Percentiles rank a stretch among this genome's conserved stretches.
phyloP scores from a whole-genome alignment of 2,329 filamentous ascomycete species.

The Cyphellophora europaea region DNA sequence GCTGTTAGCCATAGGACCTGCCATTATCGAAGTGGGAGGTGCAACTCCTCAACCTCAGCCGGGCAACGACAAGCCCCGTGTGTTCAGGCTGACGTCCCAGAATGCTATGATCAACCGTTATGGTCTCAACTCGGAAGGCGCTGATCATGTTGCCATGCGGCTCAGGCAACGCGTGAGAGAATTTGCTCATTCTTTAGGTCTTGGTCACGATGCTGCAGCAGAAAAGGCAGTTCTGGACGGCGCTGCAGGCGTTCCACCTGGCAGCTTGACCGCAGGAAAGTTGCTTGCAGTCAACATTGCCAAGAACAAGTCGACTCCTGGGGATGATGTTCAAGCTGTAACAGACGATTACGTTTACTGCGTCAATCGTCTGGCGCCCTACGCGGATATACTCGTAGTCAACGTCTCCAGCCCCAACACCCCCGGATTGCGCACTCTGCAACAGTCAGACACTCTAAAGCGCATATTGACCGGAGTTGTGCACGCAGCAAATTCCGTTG shows the following conservation, averaged over 20 bases:
- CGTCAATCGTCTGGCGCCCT: constrained; percentile 70
- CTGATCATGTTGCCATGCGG: constrained; percentile 72
- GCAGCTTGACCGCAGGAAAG: constrained; percentile 66
- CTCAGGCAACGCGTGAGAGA: constrained; percentile 68
- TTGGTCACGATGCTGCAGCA: constrained; percentile 52
- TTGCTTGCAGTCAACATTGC: constrained; percentile 86
- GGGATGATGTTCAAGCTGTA: constrained; percentile 74
- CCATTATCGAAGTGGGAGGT: constrained; percentile 85
- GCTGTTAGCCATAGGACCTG: constrained; percentile 74
- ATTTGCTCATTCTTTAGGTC: constrained; percentile 63
- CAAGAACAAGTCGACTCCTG: constrained; percentile 91
- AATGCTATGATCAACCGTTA: constrained; percentile 92
- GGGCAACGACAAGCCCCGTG: constrained; percentile 78
- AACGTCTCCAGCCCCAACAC: constrained; percentile 98
- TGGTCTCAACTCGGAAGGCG: constrained; percentile 85
- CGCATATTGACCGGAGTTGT: constrained; percentile 75
- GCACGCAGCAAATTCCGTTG: constrained; percentile 58
- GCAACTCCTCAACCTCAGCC: constrained; percentile 78
- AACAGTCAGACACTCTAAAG: constrained; percentile 75
- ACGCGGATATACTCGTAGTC: constrained; percentile 93
- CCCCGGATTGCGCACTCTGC: constrained; percentile 76
- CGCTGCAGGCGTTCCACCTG: constrained; percentile 65
- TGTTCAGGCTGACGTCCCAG: constrained; percentile 76
- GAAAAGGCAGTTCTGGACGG: constrained; percentile 70
- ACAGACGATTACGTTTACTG: constrained; percentile 77